Base-by-base conservation (phyloP, 176 grass and related monocot genomes). In the Tillandsia fasciculata region DNA sequence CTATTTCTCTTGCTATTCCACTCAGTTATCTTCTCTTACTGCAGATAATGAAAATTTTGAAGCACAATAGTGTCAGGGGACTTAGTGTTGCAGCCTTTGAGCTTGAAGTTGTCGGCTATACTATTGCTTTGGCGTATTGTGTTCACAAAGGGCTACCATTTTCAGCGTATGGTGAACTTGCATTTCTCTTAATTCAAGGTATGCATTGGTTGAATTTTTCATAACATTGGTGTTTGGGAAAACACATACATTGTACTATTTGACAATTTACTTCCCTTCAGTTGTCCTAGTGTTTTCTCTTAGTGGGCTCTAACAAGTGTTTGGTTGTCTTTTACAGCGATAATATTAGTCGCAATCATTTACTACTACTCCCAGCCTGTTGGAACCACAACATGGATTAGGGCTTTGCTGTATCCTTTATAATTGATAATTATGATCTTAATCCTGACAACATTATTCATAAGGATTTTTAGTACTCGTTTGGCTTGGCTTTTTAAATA, bases 81-180 rank as follows among this genome's bases (percentile, higher is more conserved):
- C 89, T 97, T 83, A 97, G 94, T 70, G 63, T 93, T 61, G 79
- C 80, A 29, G 80, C 94, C 54, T 97, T 93, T 83, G 89, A 97
- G 75, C 87, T 97, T 69, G 94, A 97, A 80, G 80, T 93, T 10
- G 80, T 93, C 22, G 94, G 94, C 54, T 97, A 97, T 68, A 97
- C 86, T 0, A 97, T 97, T 90, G 84, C 94, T 83, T 76, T 97
- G 74, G 84, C 94, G 52, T 97, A 97, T 83, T 97, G 89, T 87
- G 78, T 97, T 76, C 89, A 97, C 79, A 97, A 97, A 82, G 86
- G 82, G 78, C 74, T 97, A 73, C 81, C 94, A 4, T 97, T 97
- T 76, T 97, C 94, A 69, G 89, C 89, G 29, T 97, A 97, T 80
- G 94, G 94, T 48, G 94, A 97, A 53, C 83, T 97, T 68, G 82